A percentile compares a stretch with the other conserved stretches of the same genome.
phyloP scores from a whole-genome alignment of 306 rosid genomes.

The Corylus heterophylla region DNA sequence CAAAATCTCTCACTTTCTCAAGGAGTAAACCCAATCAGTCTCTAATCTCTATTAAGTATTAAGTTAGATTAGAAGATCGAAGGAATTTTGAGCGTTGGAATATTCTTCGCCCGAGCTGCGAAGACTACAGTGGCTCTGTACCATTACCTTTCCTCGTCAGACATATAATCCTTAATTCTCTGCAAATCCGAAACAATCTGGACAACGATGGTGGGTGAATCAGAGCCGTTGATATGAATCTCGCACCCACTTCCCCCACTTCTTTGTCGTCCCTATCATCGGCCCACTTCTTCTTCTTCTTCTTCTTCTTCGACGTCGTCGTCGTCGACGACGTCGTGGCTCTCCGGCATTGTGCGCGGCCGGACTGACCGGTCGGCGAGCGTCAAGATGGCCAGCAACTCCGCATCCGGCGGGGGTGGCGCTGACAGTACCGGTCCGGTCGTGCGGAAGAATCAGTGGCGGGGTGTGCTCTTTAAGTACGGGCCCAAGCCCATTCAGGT shows the following conservation, averaged over 20 bases:
- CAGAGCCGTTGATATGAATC: conserved; percentile 53
- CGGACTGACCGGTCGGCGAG: conserved; percentile 60
- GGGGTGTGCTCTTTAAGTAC: conserved; percentile 87
- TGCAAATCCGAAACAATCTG: background rate
- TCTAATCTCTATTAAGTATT: too few species aligned
- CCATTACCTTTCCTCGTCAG: too few species aligned
- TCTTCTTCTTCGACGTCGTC: conserved; percentile 42
- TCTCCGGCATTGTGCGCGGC: conserved; percentile 82
- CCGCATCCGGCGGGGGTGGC: conserved; percentile 25
- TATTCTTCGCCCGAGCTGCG: too few species aligned
- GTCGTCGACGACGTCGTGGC: conserved; percentile 69
- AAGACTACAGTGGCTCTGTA: too few species aligned
- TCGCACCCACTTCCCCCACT: conserved; percentile 42
- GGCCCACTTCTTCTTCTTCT: conserved; percentile 23
- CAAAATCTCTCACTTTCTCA: too few species aligned
- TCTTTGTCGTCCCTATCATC: conserved; percentile 16
- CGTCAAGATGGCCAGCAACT: conserved; percentile 44
- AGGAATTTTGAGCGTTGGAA: too few species aligned
- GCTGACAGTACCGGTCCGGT: conserved; percentile 52
- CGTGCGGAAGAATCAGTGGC: conserved; percentile 71
- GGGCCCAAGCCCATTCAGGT: conserved; percentile 97
- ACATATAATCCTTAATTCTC: too few species aligned
- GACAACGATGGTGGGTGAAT: background rate
- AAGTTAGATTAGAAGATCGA: too few species aligned
- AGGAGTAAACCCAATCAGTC: too few species aligned